These are phyloP conservation scores for Chalara sp. DNA, from an alignment of 2,329 filamentous ascomycete species.

Conservation along the genomic window DNA sequence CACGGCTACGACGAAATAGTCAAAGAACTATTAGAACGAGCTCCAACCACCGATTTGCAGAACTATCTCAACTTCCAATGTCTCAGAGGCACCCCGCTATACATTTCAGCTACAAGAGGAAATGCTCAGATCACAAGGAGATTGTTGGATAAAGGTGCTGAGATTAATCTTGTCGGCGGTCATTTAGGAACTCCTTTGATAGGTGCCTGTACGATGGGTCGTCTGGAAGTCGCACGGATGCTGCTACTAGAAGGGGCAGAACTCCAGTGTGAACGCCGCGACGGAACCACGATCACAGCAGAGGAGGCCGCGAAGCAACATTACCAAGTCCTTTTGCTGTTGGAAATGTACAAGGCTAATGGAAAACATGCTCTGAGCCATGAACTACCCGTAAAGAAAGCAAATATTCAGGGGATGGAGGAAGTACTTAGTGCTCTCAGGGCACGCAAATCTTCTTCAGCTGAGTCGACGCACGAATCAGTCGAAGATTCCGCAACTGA, in stretches of 20 bases:
- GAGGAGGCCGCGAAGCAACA: background rate
- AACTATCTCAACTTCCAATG: no score
- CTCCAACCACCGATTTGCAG: no score
- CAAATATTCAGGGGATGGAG: background rate
- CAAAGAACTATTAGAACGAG: no score
- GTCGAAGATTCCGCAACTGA: no score
- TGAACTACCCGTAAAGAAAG: background rate
- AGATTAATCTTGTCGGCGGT: no score
- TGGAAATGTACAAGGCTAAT: background rate
- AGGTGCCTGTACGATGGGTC: slow-evolving; percentile 1
- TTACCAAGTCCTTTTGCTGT: background rate
- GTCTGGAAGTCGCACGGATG: background rate
- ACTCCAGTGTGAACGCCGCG: background rate
- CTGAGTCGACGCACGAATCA: no score
- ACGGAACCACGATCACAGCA: background rate
- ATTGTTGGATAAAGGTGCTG: no score
- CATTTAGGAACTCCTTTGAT: background rate
- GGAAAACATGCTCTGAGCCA: background rate
- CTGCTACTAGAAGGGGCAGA: slow-evolving; percentile 1
- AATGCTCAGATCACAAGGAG: no score
- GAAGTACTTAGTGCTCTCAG: slow-evolving; percentile 7
- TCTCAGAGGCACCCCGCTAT: no score
- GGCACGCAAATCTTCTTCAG: slow-evolving; percentile 22
- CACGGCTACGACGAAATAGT: no score
- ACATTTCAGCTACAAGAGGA: no score